These are phyloP conservation scores for Phytophthora tubulina DNA, from an alignment of 352 stramenopile species.

Conservation along the genomic window DNA sequence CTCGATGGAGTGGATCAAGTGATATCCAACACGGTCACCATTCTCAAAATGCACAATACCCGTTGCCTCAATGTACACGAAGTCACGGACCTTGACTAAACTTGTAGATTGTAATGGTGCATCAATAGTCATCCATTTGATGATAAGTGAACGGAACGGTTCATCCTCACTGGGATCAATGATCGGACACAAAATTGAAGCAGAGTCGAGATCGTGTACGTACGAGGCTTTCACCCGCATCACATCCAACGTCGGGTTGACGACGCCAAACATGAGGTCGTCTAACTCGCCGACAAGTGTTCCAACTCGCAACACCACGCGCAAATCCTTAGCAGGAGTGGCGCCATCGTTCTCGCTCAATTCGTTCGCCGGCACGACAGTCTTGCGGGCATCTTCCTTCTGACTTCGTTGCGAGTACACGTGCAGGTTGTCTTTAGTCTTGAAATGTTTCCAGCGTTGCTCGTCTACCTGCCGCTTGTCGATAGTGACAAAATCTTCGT, in stretches of 20 bases:
- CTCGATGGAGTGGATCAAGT: constrained; percentile 49
- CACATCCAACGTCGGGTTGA: constrained; percentile 41
- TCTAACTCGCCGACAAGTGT: constrained; percentile 43
- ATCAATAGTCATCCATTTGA: constrained; percentile 49
- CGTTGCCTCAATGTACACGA: constrained; percentile 46
- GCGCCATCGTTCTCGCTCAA: not conserved
- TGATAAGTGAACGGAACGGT: constrained; percentile 42
- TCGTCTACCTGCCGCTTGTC: constrained; percentile 32
- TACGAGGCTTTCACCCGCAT: constrained; percentile 46
- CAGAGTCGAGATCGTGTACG: constrained; percentile 39
- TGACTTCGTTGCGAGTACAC: constrained; percentile 24
- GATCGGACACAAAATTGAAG: constrained; percentile 34
- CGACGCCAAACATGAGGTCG: constrained; percentile 49
- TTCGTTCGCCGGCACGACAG: not conserved
- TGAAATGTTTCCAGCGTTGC: constrained; percentile 37
- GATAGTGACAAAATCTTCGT: constrained; percentile 31
- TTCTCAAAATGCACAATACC: constrained; percentile 30
- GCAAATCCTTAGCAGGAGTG: constrained; percentile 8
- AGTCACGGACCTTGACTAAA: constrained; percentile 40
- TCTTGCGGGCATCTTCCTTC: constrained; percentile 1
- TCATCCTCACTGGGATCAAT: constrained; percentile 39
- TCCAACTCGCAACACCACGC: constrained; percentile 32
- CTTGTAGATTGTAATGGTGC: constrained; percentile 28
- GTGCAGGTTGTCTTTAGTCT: constrained; percentile 33
- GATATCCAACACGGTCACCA: constrained; percentile 46